Conservation (phyloP, 192 early-diverging fungal genomes). For the Spinellus fusiger region DNA sequence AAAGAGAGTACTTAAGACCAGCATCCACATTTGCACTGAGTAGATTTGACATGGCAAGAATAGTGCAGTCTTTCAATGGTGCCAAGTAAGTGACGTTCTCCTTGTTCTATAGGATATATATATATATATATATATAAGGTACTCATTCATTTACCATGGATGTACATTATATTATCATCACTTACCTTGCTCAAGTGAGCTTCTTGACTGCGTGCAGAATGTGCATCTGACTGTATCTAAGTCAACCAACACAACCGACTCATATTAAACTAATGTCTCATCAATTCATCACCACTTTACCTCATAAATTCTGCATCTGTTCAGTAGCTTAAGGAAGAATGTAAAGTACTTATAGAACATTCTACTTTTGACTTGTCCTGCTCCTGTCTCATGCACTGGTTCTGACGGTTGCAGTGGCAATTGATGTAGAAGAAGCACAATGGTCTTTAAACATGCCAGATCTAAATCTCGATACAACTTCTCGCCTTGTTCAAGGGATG, state of each 20-base stretch:
- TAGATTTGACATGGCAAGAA: slow-evolving; percentile 85
- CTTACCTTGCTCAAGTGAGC: background rate
- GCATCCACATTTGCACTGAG: slow-evolving; percentile 89
- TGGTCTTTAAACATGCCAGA: slow-evolving; percentile 70
- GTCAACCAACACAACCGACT: background rate
- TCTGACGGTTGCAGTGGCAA: slow-evolving; percentile 69
- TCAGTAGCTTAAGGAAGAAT: slow-evolving; percentile 73
- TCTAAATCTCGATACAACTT: slow-evolving; percentile 74
- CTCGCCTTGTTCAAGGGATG: slow-evolving; percentile 40
- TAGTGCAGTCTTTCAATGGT: slow-evolving; percentile 77
- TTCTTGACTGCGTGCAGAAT: background rate
- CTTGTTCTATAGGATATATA: background rate
- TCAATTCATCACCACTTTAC: background rate
- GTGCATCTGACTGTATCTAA: background rate
- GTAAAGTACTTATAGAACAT: slow-evolving; percentile 69
- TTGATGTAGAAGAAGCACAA: slow-evolving; percentile 60
- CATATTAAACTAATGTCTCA: background rate
- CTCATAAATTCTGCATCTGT: slow-evolving; percentile 60
- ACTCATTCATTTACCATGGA: no score
- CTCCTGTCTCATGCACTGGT: slow-evolving; percentile 47
- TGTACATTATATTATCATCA: background rate
- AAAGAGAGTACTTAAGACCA: slow-evolving; percentile 83
- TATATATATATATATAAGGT: background rate
- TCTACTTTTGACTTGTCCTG: slow-evolving; percentile 54
- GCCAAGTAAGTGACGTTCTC: slow-evolving; percentile 50